Conservation (phyloP, 2,329 filamentous ascomycete species). For the Fusarium anthophilum region DNA sequence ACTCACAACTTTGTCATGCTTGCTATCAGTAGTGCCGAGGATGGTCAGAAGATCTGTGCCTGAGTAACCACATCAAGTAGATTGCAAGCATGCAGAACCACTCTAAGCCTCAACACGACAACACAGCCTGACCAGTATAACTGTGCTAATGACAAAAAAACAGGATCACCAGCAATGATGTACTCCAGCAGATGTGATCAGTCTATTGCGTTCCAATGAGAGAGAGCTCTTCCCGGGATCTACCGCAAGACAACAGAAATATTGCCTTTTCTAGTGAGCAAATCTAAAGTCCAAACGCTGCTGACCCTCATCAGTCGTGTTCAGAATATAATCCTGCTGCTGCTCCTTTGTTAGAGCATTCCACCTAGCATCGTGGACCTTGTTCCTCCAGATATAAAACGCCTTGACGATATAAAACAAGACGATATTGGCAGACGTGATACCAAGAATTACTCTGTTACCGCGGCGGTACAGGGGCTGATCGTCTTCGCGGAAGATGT, state of each 20-base stretch:
- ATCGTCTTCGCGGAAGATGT: constrained; percentile 60
- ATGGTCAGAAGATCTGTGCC: not conserved
- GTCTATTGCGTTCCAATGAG: not conserved
- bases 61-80: not conserved
- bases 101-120: not conserved
- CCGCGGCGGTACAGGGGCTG: constrained; percentile 61
- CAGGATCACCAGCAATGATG: not conserved
- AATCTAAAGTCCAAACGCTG: constrained; percentile 66
- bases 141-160: not conserved
- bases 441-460: constrained; percentile 59
- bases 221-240: not conserved
- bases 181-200: not conserved
- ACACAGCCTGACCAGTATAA: not conserved
- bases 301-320: constrained; percentile 61
- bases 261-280: constrained; percentile 48
- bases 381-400: constrained; percentile 60
- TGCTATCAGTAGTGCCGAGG: not conserved
- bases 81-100: not conserved
- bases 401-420: constrained; percentile 56
- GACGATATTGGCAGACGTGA: constrained; percentile 58
- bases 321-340: constrained; percentile 58
- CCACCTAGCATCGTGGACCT: constrained; percentile 55
- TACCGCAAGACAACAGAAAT: not conserved
- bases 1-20: not conserved
- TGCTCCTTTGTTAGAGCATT: constrained; percentile 55